phyloP scores from a whole-genome alignment of 345 rosid genomes.

The Syzygium jambos region DNA sequence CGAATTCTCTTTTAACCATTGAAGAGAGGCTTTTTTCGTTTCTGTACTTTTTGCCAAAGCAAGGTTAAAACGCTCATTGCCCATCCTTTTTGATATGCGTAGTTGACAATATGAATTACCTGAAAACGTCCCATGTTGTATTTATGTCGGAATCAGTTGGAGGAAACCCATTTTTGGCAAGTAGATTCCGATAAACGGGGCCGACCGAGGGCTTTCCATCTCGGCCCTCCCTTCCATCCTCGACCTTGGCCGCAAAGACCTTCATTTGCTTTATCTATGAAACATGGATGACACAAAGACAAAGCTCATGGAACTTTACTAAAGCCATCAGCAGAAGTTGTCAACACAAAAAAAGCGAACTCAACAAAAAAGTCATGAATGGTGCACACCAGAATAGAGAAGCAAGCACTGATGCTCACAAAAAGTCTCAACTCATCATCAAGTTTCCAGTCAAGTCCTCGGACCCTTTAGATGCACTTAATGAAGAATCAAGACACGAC shows the following conservation, averaged over 20 bases:
- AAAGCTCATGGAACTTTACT: background rate
- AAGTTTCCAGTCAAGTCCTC: background rate
- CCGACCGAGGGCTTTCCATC: conserved; percentile 81
- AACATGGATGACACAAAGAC: background rate
- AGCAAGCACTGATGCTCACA: background rate
- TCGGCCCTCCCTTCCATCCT: conserved; percentile 64
- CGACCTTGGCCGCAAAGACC: conserved; percentile 62
- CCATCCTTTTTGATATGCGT: background rate
- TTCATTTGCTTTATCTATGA: conserved; percentile 27
- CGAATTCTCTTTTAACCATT: background rate
- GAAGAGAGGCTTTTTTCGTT: background rate
- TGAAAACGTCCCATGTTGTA: conserved; percentile 86
- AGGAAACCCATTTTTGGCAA: conserved; percentile 60
- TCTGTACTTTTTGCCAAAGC: background rate
- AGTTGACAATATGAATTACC: conserved; percentile 17
- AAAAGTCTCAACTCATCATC: background rate
- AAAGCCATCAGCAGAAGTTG: background rate
- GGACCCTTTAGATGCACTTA: background rate
- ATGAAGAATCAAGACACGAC: background rate
- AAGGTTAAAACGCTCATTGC: background rate
- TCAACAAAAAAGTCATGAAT: background rate
- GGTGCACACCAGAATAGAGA: background rate
- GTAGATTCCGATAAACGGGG: conserved; percentile 69
- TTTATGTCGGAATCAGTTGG: conserved; percentile 31
- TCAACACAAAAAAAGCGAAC: background rate